These are phyloP conservation scores for Apium graveolens DNA, from an alignment of 129 eudicot species.

Conservation along the genomic window DNA sequence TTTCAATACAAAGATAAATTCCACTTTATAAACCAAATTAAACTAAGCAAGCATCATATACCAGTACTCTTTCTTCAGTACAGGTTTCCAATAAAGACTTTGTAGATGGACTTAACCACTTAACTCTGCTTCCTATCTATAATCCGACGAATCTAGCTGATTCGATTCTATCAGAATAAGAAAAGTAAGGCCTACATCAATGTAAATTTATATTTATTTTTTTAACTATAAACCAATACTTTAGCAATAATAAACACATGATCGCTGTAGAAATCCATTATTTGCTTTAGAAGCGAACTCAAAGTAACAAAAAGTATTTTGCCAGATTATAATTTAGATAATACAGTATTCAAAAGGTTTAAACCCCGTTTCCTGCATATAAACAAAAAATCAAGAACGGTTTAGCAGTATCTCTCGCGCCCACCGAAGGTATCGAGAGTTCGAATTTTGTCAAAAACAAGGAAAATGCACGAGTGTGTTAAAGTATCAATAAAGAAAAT, in stretches of 20 bases:
- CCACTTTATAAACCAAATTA: neutral
- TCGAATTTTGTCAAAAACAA: too few relatives aligned
- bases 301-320: conserved; percentile 27
- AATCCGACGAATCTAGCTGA: neutral
- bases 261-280: neutral
- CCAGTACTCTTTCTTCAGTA: neutral
- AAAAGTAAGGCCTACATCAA: neutral
- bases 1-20: neutral
- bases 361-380: neutral
- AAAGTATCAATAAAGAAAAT: too few relatives aligned
- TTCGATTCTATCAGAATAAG: neutral
- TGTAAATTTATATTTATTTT: neutral
- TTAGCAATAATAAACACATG: too few relatives aligned
- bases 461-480: too few relatives aligned
- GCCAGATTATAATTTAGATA: neutral
- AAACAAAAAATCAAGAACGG: too few relatives aligned
- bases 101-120: conserved; percentile 5
- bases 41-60: neutral
- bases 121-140: neutral
- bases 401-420: too few relatives aligned
- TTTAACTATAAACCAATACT: too few relatives aligned
- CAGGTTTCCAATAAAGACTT: neutral
- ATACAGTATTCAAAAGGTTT: neutral
- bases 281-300: conserved; percentile 15
- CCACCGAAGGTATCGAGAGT: too few relatives aligned